Evolutionary conservation across 2,329 filamentous ascomycete species (phyloP), one percentile per base, ranked within the genome.

Genomic region (Pestalotiopsis fici): DNA sequence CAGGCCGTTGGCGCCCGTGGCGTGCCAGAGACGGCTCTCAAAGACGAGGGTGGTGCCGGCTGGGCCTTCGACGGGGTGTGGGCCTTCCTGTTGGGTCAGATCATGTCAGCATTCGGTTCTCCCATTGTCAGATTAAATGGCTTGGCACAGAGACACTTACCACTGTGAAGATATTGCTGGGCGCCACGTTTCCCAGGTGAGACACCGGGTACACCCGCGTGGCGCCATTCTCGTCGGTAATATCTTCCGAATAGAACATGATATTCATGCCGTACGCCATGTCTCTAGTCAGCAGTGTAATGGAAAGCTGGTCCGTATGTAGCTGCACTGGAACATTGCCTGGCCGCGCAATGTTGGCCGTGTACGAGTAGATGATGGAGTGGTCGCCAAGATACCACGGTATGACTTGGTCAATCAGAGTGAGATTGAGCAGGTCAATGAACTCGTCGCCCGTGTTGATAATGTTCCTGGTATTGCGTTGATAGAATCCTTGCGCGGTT

Each of bases 1-100:
- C 2, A 4, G 18, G 43, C 69, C 70, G 63, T 77, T 75, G 3
- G 71, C 67, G 4, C 75, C 75, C 35, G 75, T 76, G 3, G 73
- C 69, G 68, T 77, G 75, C 74, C 75, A 77, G 6, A 75, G 47
- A 21, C 75, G 68, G 65, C 71, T 74, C 37, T 77, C 74, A n/a
- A 75, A 74, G 12, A 75, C 66, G 13, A 76, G 69, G 2, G 69
- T 69, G 12, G 73, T 71, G 9, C 75, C 75, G 6, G 74, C 75
- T 1, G 74, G 73, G 11, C 67, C 74, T 35, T 70, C 71, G 4
- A 72, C 74, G 2, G 73, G 64, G 28, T 71, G 59, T 4, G 72
- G 72, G 23, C 70, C 74, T 12, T 70, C 70, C 23, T 50, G n/a
- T 6, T 18, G 9, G 11, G 23, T n/a, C 18, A 9, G 15, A 21